These are phyloP conservation scores for Moricandia arvensis DNA, from an alignment of 345 rosid genomes.

Conservation along the genomic window DNA sequence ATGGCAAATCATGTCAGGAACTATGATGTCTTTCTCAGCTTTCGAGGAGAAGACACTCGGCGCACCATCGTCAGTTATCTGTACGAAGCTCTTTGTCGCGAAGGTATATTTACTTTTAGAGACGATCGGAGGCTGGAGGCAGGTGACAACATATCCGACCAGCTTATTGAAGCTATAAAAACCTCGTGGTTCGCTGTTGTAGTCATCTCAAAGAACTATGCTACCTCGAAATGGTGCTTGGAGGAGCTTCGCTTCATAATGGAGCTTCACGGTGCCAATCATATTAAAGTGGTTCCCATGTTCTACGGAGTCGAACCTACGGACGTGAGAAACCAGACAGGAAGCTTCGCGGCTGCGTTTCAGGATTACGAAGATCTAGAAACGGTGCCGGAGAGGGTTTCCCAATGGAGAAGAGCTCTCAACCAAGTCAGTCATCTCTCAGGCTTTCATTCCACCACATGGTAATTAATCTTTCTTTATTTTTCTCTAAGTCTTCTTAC, in stretches of 20 bases:
- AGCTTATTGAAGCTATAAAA: background rate
- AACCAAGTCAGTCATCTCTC: background rate
- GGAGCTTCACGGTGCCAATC: background rate
- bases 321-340: constrained; percentile 3
- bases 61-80: constrained; percentile 1
- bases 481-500: background rate
- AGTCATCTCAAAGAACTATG: constrained; percentile 18
- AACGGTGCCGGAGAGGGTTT: background rate
- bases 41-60: constrained; percentile 28
- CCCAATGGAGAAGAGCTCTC: constrained; percentile 19
- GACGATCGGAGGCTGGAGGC: background rate
- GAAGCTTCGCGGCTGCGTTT: constrained; percentile 18
- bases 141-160: background rate
- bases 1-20: background rate
- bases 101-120: background rate
- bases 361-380: background rate
- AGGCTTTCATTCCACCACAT: background rate
- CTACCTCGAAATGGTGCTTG: constrained; percentile 24
- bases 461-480: background rate
- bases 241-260: constrained; percentile 19
- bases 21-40: constrained; percentile 29
- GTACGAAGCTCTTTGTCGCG: background rate
- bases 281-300: constrained; percentile 10
- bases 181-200: constrained; percentile 15
- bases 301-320: constrained; percentile 18